A percentile compares a stretch with the other conserved stretches of the same genome.
Conservation (phyloP, 345 rosid genomes). For the Ricinus communis region DNA sequence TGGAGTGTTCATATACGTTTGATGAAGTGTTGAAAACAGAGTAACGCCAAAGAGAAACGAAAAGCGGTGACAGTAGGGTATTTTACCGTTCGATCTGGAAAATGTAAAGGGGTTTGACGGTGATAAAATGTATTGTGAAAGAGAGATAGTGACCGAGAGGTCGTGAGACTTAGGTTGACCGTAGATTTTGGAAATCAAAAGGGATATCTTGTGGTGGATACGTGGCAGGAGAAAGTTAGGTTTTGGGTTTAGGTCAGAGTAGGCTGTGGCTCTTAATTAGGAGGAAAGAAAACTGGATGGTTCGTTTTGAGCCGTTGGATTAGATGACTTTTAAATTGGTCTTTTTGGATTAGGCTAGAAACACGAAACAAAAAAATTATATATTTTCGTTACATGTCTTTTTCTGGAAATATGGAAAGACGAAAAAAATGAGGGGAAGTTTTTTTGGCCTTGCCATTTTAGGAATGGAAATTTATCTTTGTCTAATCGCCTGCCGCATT, state of each 20-base stretch:
- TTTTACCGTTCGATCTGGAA: background rate
- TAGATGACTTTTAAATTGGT: background rate
- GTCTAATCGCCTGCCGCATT: too few species aligned
- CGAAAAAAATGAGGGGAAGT: background rate
- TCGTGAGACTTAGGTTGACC: background rate
- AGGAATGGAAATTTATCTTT: too few species aligned
- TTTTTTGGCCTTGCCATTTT: background rate
- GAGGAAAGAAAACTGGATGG: background rate
- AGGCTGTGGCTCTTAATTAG: constrained; percentile 8
- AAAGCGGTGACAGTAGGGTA: background rate
- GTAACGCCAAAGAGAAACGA: background rate
- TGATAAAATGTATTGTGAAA: constrained; percentile 2
- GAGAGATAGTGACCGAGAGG: background rate
- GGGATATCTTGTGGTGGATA: background rate
- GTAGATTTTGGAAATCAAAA: background rate
- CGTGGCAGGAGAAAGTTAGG: constrained; percentile 16
- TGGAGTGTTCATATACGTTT: constrained; percentile 15
- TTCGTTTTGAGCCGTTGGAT: constrained; percentile 23
- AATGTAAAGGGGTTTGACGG: background rate
- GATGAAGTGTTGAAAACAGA: background rate
- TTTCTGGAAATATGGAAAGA: too few species aligned
- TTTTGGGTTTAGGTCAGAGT: constrained; percentile 9
- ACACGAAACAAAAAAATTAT: too few species aligned
- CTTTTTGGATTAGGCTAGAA: too few species aligned
- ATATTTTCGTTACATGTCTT: too few species aligned